A percentile compares a stretch with the other conserved stretches of the same genome.
These are phyloP conservation scores for Pythium periplocum DNA, from an alignment of 352 stramenopile species.

Conservation along the genomic window DNA sequence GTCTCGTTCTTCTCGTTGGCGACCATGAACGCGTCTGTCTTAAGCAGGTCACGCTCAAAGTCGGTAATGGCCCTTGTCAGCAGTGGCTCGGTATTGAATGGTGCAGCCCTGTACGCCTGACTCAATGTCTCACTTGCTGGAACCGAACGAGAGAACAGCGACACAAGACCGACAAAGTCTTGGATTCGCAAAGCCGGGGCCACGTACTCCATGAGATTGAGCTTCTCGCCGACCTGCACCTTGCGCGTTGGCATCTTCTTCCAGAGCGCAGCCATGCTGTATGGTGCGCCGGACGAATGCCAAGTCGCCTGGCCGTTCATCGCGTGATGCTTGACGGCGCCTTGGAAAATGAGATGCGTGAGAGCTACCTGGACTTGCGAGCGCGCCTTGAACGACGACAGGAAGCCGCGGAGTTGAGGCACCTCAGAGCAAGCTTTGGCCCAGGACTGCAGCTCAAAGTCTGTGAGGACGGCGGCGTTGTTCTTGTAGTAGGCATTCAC, in stretches of 20 bases:
- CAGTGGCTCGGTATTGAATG: conserved; percentile 22
- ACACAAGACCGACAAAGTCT: conserved; percentile 19
- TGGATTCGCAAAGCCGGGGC: conserved; percentile 22
- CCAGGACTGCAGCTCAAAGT: conserved; percentile 29
- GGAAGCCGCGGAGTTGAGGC: conserved; percentile 30
- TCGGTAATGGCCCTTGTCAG: conserved; percentile 16
- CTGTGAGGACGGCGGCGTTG: conserved; percentile 1
- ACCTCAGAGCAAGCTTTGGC: conserved; percentile 16
- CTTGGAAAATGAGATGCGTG: conserved; percentile 32
- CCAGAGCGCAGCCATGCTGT: conserved; percentile 37
- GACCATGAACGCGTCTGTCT: conserved; percentile 25
- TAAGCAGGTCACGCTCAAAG: conserved; percentile 20
- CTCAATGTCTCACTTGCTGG: conserved; percentile 22
- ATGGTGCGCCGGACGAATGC: conserved; percentile 34
- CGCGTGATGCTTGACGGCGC: conserved; percentile 40
- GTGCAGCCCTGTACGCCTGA: conserved; percentile 18
- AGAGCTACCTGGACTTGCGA: conserved; percentile 13
- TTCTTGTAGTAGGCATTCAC: conserved; percentile 23
- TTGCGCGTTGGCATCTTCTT: conserved; percentile 30
- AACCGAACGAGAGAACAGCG: conserved; percentile 29
- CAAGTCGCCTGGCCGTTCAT: conserved; percentile 47
- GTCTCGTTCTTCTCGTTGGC: conserved; percentile 17
- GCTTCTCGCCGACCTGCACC: conserved; percentile 11
- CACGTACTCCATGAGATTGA: conserved; percentile 25
- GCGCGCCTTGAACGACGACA: conserved; percentile 5